Evolutionary conservation across 2,329 filamentous ascomycete species (phyloP).

Genomic region (Colletotrichum scovillei): DNA sequence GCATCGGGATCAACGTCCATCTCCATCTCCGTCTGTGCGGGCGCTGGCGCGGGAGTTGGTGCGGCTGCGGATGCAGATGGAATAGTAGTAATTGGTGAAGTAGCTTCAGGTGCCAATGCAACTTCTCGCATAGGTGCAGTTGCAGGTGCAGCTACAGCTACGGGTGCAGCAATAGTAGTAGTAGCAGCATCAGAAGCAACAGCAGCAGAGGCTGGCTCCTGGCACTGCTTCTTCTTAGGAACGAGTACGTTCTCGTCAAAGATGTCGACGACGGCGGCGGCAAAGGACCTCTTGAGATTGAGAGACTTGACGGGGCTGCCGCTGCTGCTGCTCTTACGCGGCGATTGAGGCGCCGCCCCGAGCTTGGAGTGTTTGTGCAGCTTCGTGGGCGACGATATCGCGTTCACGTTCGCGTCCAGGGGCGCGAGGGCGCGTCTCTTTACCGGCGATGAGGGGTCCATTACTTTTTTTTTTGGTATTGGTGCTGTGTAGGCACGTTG

Average conservation of each 20-base stretch:
- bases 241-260: conserved; percentile 33
- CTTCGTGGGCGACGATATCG: conserved; percentile 45
- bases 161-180: not conserved
- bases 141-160: not conserved
- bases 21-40: conserved; percentile 8
- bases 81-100: not conserved
- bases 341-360: not conserved
- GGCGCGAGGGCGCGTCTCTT: conserved; percentile 62
- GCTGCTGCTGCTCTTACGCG: conserved; percentile 32
- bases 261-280: conserved; percentile 4
- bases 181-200: not conserved
- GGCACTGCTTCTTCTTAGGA: conserved; percentile 38
- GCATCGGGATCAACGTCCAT: not conserved
- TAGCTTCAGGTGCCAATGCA: not conserved
- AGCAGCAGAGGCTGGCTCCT: conserved; percentile 28
- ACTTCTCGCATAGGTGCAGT: not conserved
- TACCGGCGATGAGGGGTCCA: conserved; percentile 48
- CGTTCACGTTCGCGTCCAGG: conserved; percentile 61
- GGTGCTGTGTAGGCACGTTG: not conserved
- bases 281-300: conserved; percentile 33
- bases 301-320: conserved; percentile 35
- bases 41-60: not conserved
- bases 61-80: not conserved
- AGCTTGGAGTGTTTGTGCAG: conserved; percentile 37
- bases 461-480: not conserved